phyloP scores from a whole-genome alignment of 2,329 filamentous ascomycete genomes.

The Pestalotiopsis sp. region DNA sequence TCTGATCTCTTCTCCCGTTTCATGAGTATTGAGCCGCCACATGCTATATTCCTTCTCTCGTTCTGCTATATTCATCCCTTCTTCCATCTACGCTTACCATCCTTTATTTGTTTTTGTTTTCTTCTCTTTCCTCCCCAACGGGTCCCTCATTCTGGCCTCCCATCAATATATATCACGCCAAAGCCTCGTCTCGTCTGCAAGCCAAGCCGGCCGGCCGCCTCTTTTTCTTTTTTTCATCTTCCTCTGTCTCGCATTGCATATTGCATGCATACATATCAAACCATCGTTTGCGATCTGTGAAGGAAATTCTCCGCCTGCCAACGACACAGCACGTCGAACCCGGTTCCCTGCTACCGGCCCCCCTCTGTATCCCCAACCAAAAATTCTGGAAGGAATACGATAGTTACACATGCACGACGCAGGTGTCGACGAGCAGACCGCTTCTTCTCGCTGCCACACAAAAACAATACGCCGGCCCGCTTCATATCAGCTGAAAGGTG shows the following conservation, averaged over 20 bases:
- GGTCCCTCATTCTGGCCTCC: no score
- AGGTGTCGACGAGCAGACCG: neutral
- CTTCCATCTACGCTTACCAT: neutral
- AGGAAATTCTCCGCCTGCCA: neutral
- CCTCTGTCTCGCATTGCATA: neutral
- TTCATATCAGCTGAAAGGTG: no score
- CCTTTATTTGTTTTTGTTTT: neutral
- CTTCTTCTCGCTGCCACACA: no score
- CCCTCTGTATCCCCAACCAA: neutral
- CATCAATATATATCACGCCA: no score
- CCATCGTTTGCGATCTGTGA: neutral
- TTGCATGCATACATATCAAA: neutral
- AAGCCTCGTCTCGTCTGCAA: no score
- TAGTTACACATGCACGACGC: neutral
- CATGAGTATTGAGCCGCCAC: constrained; percentile 2
- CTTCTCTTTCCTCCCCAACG: neutral
- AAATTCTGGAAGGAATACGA: neutral
- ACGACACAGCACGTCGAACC: neutral
- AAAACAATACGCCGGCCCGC: no score
- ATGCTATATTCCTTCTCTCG: neutral
- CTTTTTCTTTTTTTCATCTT: neutral
- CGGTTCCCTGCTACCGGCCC: neutral
- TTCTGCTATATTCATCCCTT: neutral
- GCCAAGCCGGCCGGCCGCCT: neutral
- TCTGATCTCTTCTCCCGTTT: neutral